These are phyloP conservation scores for Colletotrichum orbiculare DNA, from an alignment of 2,329 filamentous ascomycete species.

Conservation along the genomic window DNA sequence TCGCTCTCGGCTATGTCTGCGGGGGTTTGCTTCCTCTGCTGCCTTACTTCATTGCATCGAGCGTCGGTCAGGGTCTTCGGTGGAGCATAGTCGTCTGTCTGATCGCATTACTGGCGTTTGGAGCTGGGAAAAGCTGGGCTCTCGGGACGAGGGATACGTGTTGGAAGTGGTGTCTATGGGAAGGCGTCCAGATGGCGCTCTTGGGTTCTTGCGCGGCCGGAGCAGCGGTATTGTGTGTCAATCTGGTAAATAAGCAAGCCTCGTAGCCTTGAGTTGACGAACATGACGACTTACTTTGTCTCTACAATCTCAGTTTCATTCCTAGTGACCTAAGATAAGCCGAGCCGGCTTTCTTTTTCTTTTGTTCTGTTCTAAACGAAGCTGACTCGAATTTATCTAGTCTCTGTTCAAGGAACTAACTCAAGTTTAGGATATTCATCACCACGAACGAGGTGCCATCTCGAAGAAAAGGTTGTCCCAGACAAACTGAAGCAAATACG, in stretches of 20 bases:
- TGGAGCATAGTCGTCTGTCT: slow-evolving; percentile 67
- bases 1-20: slow-evolving; percentile 70
- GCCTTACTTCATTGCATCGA: slow-evolving; percentile 64
- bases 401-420: too few species aligned
- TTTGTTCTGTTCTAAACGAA: too few species aligned
- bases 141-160: slow-evolving; percentile 38
- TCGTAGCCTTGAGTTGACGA: neutral
- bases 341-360: too few species aligned
- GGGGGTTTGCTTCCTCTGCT: slow-evolving; percentile 66
- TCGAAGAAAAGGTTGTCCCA: too few species aligned
- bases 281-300: too few species aligned
- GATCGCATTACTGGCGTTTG: slow-evolving; percentile 65
- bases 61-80: slow-evolving; percentile 55
- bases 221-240: slow-evolving; percentile 18
- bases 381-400: too few species aligned
- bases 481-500: too few species aligned
- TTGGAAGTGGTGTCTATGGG: slow-evolving; percentile 26
- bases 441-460: too few species aligned
- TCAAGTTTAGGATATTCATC: too few species aligned
- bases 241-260: neutral
- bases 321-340: too few species aligned
- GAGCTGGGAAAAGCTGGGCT: slow-evolving; percentile 63
- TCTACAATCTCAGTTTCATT: too few species aligned
- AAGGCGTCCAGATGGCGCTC: slow-evolving; percentile 19
- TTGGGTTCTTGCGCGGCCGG: slow-evolving; percentile 17